Base-by-base conservation (phyloP, 2,329 filamentous ascomycete species). In the Pseudodiploospora longispora region DNA sequence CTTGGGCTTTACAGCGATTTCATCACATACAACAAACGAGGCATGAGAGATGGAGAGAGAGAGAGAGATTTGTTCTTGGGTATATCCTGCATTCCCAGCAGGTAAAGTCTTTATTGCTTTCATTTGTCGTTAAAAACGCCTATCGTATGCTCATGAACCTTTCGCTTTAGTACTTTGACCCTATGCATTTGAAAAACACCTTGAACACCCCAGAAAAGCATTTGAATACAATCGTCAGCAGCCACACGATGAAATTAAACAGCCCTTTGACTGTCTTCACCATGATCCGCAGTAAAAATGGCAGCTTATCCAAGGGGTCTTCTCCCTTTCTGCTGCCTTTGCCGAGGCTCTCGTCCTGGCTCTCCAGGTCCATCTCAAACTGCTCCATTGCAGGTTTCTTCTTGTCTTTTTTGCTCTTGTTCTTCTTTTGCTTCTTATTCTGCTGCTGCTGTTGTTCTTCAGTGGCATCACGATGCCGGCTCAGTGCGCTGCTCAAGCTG, bases 321-420 rank as follows among this genome's bases (percentile, higher is more conserved):
- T 68, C 64, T 30, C 60, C 57, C 8, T 61, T 57, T 51, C 65
- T 66, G 35, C 65, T 58, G n/a, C 42, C 40, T 49, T 61, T 68
- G 32, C 56, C 56, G 27, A 61, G 47, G 50, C 66, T 72, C 50
- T 70, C 74, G 42, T 68, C 65, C 60, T 83, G 80, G 56, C 78
- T 83, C 61, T 82, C 80, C 5, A 83, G 59, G 51, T 83, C 80
- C 33, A 82, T 63, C 58, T 67, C 80, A 46, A 82, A 75, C 52
- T 75, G 71, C 51, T 81, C 75, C 56, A 76, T 69, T 50, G 67
- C 70, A 32, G 59, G 59, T 43, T 60, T 59, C 52, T 61, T 63
- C 54, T 55, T 59, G 37, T 45, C 46, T 49, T 55, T 56, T 47
- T 58, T 57, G 31, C 59, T 30, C 27, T 48, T 48, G 53, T 75